Percentiles rank a stretch among this genome's conserved stretches.
phyloP scores from a whole-genome alignment of 2,329 filamentous ascomycete genomes.

The Monosporascus sp. region DNA sequence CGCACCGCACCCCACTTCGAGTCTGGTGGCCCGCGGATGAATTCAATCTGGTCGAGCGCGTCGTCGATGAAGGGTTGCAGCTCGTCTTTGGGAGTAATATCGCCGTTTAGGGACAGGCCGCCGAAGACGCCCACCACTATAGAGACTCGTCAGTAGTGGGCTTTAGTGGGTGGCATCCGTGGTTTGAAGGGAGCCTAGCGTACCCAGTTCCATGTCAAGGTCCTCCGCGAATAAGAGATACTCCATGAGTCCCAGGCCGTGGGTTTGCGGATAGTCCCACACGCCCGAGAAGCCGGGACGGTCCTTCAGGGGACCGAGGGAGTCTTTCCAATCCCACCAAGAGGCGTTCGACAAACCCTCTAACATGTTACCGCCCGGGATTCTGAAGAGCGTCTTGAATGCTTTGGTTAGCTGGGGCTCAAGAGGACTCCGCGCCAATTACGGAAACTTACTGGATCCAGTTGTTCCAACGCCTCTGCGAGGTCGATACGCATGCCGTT shows the following conservation, averaged over 20 bases:
- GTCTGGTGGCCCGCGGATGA: slow-evolving; percentile 48
- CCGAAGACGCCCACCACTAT: slow-evolving; percentile 52
- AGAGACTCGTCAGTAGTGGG: too few species aligned
- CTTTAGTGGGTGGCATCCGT: neutral
- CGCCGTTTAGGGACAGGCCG: slow-evolving; percentile 50
- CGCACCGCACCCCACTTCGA: slow-evolving; percentile 54
- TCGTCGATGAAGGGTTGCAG: slow-evolving; percentile 53
- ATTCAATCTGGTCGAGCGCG: slow-evolving; percentile 59
- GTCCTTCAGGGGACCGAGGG: slow-evolving; percentile 47
- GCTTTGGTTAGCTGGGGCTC: slow-evolving; percentile 1
- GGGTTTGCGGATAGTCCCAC: slow-evolving; percentile 58
- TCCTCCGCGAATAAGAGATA: slow-evolving; percentile 59
- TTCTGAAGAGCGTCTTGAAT: slow-evolving; percentile 49
- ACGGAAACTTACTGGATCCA: slow-evolving; percentile 39
- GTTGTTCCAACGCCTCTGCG: slow-evolving; percentile 43
- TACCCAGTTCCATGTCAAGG: slow-evolving; percentile 48
- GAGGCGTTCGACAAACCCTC: slow-evolving; percentile 39
- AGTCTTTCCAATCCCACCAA: slow-evolving; percentile 49
- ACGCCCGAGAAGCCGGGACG: slow-evolving; percentile 51
- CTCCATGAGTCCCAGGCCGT: slow-evolving; percentile 58
- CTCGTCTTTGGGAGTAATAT: slow-evolving; percentile 44
- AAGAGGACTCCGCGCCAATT: neutral
- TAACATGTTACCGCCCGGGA: slow-evolving; percentile 62
- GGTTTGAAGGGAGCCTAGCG: slow-evolving; percentile 8
- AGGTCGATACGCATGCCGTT: slow-evolving; percentile 56